Conservation (phyloP, 805 yeast genomes). For the fission yeast (Schizosaccharomyces pombe) region ASM294v3 CU329670.1:2006501-2007000, state of each 20-base stretch:
- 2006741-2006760: conserved; percentile 79
- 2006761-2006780: conserved; percentile 29
- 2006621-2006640: conserved; percentile 28
- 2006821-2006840: not conserved
- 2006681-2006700: conserved; percentile 46
- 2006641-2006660: conserved; percentile 53
- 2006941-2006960: not conserved
- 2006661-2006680: conserved; percentile 62
- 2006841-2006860: not conserved
- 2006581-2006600: conserved; percentile 65
- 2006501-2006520: conserved; percentile 90
- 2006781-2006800: conserved; percentile 47
- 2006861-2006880: not conserved
- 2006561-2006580: conserved; percentile 77
- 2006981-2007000: not conserved
- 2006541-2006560: conserved; percentile 83
- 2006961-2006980: not conserved
- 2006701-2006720: conserved; percentile 62
- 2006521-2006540: conserved; percentile 95
- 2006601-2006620: conserved; percentile 27
- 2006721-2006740: conserved; percentile 76
- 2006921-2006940: not conserved
- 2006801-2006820: conserved; percentile 15
- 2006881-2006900: not conserved
- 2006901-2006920: not conserved